phyloP scores from a whole-genome alignment of 345 rosid species.

The Gossypium thurberi region DNA sequence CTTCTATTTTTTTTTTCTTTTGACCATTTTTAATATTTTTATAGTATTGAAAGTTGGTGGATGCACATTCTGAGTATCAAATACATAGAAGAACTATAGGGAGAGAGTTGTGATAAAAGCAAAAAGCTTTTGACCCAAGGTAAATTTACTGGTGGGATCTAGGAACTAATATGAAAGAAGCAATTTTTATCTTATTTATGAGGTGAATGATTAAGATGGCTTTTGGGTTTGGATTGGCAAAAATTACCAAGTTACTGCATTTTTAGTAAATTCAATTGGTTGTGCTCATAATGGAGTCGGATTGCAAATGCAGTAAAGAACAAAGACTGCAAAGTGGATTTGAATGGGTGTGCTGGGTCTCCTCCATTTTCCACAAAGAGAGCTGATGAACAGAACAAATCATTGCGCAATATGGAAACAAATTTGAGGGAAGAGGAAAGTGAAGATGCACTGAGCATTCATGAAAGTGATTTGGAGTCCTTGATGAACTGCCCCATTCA shows the following conservation, averaged over 20 bases:
- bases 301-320: constrained; percentile 23
- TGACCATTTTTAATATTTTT: background rate
- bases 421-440: constrained; percentile 8
- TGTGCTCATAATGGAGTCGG: constrained; percentile 6
- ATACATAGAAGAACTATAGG: background rate
- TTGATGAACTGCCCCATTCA: constrained; percentile 16
- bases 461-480: constrained; percentile 12
- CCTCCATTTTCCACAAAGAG: constrained; percentile 5
- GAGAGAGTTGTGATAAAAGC: background rate
- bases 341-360: constrained; percentile 9
- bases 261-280: background rate
- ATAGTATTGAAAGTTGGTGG: background rate
- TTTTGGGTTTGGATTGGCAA: background rate
- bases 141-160: background rate
- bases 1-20: background rate
- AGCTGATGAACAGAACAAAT: background rate
- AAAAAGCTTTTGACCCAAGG: background rate
- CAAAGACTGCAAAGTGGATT: constrained; percentile 14
- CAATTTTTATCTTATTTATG: background rate
- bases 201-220: background rate
- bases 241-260: background rate
- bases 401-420: constrained; percentile 7
- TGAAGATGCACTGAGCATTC: constrained; percentile 15
- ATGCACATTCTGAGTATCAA: background rate
- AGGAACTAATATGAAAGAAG: background rate